Evolutionary conservation across 495 filamentous ascomycete genomes (phyloP).

Genomic region (Aspergillus asperescens): DNA sequence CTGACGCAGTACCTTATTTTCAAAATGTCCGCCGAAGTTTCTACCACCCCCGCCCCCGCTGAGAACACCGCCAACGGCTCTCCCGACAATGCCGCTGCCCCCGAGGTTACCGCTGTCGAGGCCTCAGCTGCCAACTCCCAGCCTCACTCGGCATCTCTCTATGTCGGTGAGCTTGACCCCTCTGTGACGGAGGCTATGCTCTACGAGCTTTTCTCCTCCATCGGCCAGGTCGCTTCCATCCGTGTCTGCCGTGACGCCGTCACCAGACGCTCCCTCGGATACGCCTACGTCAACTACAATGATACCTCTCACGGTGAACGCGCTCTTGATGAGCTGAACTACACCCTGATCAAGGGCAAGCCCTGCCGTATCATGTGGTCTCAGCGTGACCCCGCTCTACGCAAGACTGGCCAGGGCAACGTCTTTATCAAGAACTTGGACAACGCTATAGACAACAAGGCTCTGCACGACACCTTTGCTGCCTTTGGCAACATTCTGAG

Average conservation of each 20-base stretch:
- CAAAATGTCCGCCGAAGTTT: slow-evolving; percentile 46
- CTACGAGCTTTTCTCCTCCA: slow-evolving; percentile 99
- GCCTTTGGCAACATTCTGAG: slow-evolving; percentile 98
- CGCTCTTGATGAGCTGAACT: slow-evolving; percentile 98
- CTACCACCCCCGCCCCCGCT: slow-evolving; percentile 34
- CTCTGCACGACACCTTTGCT: slow-evolving; percentile 98
- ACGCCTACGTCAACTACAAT: slow-evolving; percentile 99
- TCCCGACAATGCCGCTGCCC: slow-evolving; percentile 34
- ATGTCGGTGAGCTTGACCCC: slow-evolving; percentile 96
- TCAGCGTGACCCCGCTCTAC: slow-evolving; percentile 96
- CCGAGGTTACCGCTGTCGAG: slow-evolving; percentile 36
- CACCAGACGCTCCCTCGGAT: slow-evolving; percentile 96
- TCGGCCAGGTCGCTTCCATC: slow-evolving; percentile 97
- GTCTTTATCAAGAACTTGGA: slow-evolving; percentile 99
- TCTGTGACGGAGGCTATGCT: slow-evolving; percentile 99
- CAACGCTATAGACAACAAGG: slow-evolving; percentile 99
- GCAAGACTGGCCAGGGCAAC: slow-evolving; percentile 99
- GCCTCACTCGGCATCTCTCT: slow-evolving; percentile 92
- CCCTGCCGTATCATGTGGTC: slow-evolving; percentile 99
- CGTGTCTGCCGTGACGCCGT: slow-evolving; percentile 99
- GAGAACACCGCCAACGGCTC: slow-evolving; percentile 39
- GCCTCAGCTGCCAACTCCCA: slow-evolving; percentile 56
- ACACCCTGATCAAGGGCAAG: slow-evolving; percentile 97
- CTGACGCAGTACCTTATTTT: slow-evolving; percentile 20
- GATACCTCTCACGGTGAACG: slow-evolving; percentile 93